A percentile compares a stretch with the other conserved stretches of the same genome.
Conservation (phyloP, 2,329 filamentous ascomycete genomes). For the Chrysoporthe puriensis region DNA sequence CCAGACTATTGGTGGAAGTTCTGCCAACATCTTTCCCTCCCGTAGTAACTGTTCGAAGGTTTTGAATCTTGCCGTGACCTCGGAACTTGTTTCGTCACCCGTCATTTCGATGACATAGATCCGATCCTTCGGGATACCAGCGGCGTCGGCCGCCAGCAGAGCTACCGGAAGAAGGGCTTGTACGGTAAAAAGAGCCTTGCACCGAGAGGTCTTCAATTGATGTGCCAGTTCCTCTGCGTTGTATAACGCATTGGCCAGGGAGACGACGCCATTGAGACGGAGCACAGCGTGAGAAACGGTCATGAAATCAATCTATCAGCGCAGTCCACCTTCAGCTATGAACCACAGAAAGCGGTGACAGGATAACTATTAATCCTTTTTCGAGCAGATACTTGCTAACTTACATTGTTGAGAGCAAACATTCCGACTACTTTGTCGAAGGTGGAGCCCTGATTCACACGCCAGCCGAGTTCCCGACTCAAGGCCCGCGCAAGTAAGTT, state of each 20-base stretch:
- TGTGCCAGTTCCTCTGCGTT: conserved; percentile 1
- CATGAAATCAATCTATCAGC: background rate
- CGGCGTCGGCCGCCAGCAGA: background rate
- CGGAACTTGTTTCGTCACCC: background rate
- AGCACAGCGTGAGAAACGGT: background rate
- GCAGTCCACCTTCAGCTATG: background rate
- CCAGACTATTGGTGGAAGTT: conserved; percentile 55
- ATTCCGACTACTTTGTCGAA: background rate
- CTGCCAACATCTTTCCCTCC: conserved; percentile 42
- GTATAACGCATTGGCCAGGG: background rate
- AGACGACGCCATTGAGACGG: background rate
- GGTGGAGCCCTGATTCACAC: background rate
- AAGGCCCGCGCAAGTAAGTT: background rate
- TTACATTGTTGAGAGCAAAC: conserved; percentile 1
- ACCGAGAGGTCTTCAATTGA: background rate
- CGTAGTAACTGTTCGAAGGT: background rate
- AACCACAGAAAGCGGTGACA: no score
- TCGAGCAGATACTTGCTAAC: background rate
- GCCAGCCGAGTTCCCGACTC: background rate
- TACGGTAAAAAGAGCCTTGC: background rate
- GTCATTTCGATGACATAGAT: background rate
- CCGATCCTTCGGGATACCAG: background rate
- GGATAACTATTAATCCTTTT: background rate
- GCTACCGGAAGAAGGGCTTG: background rate
- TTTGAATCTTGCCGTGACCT: background rate